phyloP scores from a whole-genome alignment of 2,329 filamentous ascomycete genomes.

The Fusarium illudens region DNA sequence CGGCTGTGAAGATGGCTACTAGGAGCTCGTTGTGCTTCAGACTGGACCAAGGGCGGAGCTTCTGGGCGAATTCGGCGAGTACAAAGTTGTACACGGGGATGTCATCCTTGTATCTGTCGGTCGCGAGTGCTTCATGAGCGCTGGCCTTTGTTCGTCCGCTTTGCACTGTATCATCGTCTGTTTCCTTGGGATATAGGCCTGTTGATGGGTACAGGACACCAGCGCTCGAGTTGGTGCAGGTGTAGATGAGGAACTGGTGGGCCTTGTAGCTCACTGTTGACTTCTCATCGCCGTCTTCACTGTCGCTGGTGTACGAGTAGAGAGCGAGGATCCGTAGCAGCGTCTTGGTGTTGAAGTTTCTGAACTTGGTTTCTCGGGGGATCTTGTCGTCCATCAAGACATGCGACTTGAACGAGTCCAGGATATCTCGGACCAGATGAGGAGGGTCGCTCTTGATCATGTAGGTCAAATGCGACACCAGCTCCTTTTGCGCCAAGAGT shows the following conservation, averaged over 20 bases:
- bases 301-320: slow-evolving; percentile 67
- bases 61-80: slow-evolving; percentile 80
- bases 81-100: slow-evolving; percentile 81
- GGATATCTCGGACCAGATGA: slow-evolving; percentile 76
- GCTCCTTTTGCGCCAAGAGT: slow-evolving; percentile 79
- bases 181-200: slow-evolving; percentile 84
- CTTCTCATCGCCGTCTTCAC: slow-evolving; percentile 51
- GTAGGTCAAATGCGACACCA: slow-evolving; percentile 83
- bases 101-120: slow-evolving; percentile 71
- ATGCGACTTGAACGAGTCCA: slow-evolving; percentile 73
- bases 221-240: slow-evolving; percentile 76
- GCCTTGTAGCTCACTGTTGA: slow-evolving; percentile 70
- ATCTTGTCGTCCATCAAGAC: slow-evolving; percentile 80
- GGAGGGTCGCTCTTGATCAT: slow-evolving; percentile 81
- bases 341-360: slow-evolving; percentile 77
- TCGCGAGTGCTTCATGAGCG: slow-evolving; percentile 74
- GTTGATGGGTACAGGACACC: slow-evolving; percentile 80
- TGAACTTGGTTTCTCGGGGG: slow-evolving; percentile 76
- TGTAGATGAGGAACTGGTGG: slow-evolving; percentile 77
- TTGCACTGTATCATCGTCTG: slow-evolving; percentile 57
- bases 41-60: slow-evolving; percentile 83
- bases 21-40: slow-evolving; percentile 83
- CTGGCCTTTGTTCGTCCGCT: slow-evolving; percentile 52
- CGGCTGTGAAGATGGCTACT: slow-evolving; percentile 78
- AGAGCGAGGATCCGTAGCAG: slow-evolving; percentile 76